A percentile compares a stretch with the other conserved stretches of the same genome.
Conservation (phyloP, 345 rosid genomes). For the Lepidium africanum region DNA sequence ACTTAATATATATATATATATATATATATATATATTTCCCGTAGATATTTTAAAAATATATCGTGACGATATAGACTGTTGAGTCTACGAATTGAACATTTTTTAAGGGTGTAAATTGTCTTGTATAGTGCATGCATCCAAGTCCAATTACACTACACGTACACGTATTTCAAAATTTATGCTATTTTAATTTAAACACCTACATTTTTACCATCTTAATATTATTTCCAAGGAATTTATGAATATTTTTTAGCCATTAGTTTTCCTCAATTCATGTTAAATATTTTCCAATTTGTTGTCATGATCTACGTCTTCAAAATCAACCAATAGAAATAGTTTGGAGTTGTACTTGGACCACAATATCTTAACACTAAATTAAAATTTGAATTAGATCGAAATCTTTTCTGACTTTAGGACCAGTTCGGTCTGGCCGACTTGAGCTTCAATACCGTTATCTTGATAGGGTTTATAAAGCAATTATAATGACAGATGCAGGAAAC, state of each 20-base stretch:
- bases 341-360: conserved; percentile 8
- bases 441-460: conserved; percentile 19
- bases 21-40: neutral
- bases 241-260: no score
- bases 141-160: neutral
- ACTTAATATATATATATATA: no score
- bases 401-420: conserved; percentile 6
- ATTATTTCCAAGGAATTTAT: neutral
- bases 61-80: neutral
- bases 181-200: neutral
- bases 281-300: neutral
- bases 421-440: conserved; percentile 4
- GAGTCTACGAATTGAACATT: neutral
- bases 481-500: conserved; percentile 31
- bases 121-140: neutral
- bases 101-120: neutral
- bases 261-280: no score
- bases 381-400: neutral
- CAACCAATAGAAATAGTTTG: neutral
- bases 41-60: conserved; percentile 6
- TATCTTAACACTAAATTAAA: neutral
- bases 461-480: conserved; percentile 10
- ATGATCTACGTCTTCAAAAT: neutral
- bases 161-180: neutral
- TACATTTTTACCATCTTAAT: neutral